These are phyloP conservation scores for Fabrea salina DNA, from an alignment of 169 alveolate genomes.

Conservation along the genomic window DNA sequence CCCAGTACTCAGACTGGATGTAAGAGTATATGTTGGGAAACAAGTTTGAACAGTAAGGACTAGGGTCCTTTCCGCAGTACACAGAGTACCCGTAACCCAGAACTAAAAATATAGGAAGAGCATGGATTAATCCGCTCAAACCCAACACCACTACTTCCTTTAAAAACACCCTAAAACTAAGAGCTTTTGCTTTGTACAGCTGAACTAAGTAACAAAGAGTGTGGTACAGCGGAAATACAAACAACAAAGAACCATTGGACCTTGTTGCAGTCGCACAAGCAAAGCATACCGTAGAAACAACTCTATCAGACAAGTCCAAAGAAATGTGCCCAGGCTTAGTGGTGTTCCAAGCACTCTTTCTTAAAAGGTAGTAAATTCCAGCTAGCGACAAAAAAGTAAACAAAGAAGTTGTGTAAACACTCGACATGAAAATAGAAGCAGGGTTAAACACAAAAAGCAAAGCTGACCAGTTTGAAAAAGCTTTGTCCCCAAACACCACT, in stretches of 20 bases:
- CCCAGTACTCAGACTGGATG: slow-evolving; percentile 11
- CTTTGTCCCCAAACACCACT: neutral
- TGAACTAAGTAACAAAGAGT: neutral
- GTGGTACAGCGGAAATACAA: neutral
- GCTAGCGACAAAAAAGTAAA: neutral
- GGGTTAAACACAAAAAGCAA: neutral
- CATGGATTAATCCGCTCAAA: neutral
- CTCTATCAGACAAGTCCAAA: neutral
- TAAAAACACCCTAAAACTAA: neutral
- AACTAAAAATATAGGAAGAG: slow-evolving; percentile 1
- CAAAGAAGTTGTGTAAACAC: neutral
- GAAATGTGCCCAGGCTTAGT: neutral
- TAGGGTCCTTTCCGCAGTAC: neutral
- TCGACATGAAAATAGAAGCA: slow-evolving; percentile 16
- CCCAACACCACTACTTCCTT: neutral
- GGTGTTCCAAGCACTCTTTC: neutral
- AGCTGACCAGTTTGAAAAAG: neutral
- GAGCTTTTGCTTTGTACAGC: neutral
- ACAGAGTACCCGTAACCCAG: neutral
- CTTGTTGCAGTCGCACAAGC: slow-evolving; percentile 17
- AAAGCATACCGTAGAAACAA: neutral
- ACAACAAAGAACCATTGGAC: slow-evolving; percentile 20
- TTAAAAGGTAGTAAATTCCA: neutral
- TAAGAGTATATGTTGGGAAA: slow-evolving; percentile 11
- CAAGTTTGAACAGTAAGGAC: slow-evolving; percentile 14